Base-by-base conservation (phyloP, 2,329 filamentous ascomycete genomes). In the Arthrobotrys sphaeroides region DNA sequence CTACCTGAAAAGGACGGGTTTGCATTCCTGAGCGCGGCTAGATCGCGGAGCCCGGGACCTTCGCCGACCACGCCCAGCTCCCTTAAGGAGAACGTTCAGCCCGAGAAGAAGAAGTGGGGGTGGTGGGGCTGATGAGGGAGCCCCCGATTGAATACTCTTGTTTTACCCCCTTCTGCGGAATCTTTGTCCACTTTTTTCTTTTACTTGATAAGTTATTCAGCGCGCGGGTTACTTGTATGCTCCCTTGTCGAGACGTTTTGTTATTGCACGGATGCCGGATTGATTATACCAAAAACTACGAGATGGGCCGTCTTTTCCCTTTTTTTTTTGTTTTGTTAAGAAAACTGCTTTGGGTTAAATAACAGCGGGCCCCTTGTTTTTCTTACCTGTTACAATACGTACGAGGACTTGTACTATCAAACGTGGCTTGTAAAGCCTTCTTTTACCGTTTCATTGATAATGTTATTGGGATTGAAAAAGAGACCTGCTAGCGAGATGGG, bases 71-170 rank as follows among this genome's bases (percentile, higher is more conserved):
- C 72, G 16, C 72, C 72, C 13, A 69, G 45, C 36, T 68, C 62
- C 24, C 42, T 31, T 18, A 47, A 67, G 55, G 28, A 31, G 28
- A 43, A 42, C 28, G n/a, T 38, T 18, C 20, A 42, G 42, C n/a
- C 26, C 18, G 49, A 49, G 31, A 69, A 65, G 67, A 72, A 75
- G 64, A 69, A 69, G 64, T 75, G 72, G 72, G 64, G 72, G 72
- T 75, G 72, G 72, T 75, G 57, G 64, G 72, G 72, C 64, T 68
- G 72, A 68, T 51, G 20, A 65, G 72, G 70, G 62, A 60, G 69
- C 40, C 31, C 42, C 20, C 49, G 33, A 49, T 59, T 45, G n/a
- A n/a, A n/a, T n/a, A n/a, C 43, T 26, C 24, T 64, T 45, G 7
- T 24, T 22, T 49, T 38, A 40, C 43, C 51, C 43, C 47, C 49